Evolutionary conservation across 2,329 filamentous ascomycete genomes (phyloP), one percentile per base, ranked within the genome.

Genomic region (Cytospora leucostoma): DNA sequence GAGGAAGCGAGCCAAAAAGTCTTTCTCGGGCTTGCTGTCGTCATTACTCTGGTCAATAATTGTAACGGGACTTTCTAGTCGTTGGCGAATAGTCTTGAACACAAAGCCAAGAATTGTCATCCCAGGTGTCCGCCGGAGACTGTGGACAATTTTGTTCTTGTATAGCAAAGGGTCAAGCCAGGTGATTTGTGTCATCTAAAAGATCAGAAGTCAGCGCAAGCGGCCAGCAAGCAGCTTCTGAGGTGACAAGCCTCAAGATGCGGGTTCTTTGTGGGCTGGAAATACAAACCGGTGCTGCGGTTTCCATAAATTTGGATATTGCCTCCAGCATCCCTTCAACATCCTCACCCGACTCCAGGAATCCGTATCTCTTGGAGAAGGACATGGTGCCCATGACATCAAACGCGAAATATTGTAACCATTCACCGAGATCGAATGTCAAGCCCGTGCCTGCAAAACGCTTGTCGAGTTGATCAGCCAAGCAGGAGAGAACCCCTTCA

Each of bases 281-380:
- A 8, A 13, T 80, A 7, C 81, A 80, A 4, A 83, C 75, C 61
- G 82, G 76, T 17, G 80, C 80, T 67, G 82, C 81, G 70, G 82
- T 83, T 68, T 76, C 77, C 71, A 83, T 80, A 66, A 76, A 79
- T 51, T 79, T 73, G 69, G 84, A 80, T 63, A 83, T 83, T 1
- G 78, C 80, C 68, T 75, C 77, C 69, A 85, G 84, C 4, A 79
- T 79, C 38, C 73, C 69, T 64, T 83, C 80, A 38, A 83, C 77
- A 66, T 84, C 82, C 51, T 72, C 67, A 0, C 81, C 82, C 40
- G 79, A 75, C 3, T 76, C 77, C 6, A 84, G 68, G 68, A 84
- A 84, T 1, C 82, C 82, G 65, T 83, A 83, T n/a, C 76, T 78
- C 35, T 78, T 76, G 65, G 72, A 80, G 66, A 83, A 84, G 10